Conservation (phyloP, 345 rosid species). For the Gossypium raimondii region DNA sequence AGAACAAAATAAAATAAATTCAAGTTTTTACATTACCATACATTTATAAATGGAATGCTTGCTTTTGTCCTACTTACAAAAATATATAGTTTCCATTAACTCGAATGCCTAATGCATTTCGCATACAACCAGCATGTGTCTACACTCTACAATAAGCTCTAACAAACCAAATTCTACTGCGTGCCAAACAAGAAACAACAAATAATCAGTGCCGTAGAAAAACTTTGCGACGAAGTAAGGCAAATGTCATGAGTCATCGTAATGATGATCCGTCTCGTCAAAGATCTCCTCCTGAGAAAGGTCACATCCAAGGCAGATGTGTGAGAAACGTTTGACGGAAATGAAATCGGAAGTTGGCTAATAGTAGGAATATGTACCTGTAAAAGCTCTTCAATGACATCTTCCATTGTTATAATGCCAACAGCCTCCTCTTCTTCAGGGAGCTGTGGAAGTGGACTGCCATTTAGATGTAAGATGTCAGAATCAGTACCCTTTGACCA, state of each 20-base stretch:
- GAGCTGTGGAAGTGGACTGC: constrained; percentile 53
- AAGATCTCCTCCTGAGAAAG: constrained; percentile 79
- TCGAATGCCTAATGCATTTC: background rate
- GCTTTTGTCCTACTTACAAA: background rate
- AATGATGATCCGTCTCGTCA: constrained; percentile 90
- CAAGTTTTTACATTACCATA: background rate
- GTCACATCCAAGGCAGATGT: background rate
- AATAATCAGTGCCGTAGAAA: background rate
- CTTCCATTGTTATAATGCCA: constrained; percentile 95
- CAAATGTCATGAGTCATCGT: constrained; percentile 53
- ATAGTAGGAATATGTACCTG: constrained; percentile 39
- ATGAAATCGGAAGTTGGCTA: background rate
- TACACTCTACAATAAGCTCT: background rate
- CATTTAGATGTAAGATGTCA: constrained; percentile 67
- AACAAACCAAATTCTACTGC: background rate
- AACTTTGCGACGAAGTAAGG: background rate
- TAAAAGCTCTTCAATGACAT: constrained; percentile 92
- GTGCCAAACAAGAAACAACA: background rate
- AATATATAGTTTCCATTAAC: background rate
- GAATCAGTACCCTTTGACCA: constrained; percentile 70
- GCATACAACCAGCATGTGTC: background rate
- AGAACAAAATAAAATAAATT: background rate
- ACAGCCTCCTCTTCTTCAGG: constrained; percentile 80
- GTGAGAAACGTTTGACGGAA: background rate
- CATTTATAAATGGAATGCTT: background rate